Percentiles rank a stretch among this genome's conserved stretches.
Evolutionary conservation across 495 filamentous ascomycete genomes (phyloP).

Genomic region (Niebla homalea): DNA sequence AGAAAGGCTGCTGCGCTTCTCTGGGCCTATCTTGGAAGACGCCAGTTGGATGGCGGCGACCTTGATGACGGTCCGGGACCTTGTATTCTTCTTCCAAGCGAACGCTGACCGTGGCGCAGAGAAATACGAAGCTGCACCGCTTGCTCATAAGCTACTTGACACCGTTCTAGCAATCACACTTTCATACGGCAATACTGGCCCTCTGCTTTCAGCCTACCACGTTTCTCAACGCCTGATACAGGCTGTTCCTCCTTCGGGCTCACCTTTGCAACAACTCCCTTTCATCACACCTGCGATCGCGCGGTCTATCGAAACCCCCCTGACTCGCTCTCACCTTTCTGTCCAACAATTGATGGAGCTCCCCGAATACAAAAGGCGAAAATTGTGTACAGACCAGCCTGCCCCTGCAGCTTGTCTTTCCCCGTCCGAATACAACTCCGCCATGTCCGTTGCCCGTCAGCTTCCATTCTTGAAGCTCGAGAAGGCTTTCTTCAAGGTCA

Average conservation of each 20-base stretch:
- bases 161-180: constrained; percentile 79
- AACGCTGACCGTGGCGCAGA: constrained; percentile 22
- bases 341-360: constrained; percentile 81
- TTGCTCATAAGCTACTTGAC: constrained; percentile 69
- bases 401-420: constrained; percentile 43
- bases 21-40: constrained; percentile 86
- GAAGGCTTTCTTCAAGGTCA: constrained; percentile 96
- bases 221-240: constrained; percentile 78
- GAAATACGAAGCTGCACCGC: constrained; percentile 68
- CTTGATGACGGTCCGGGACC: constrained; percentile 56
- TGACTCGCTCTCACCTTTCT: constrained; percentile 56
- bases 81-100: not conserved
- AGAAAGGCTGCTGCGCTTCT: constrained; percentile 80
- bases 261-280: constrained; percentile 85
- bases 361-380: constrained; percentile 58
- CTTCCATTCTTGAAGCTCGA: constrained; percentile 74
- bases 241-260: constrained; percentile 67
- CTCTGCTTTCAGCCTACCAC: constrained; percentile 70
- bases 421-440: constrained; percentile 61
- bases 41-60: constrained; percentile 58
- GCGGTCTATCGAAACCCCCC: constrained; percentile 59
- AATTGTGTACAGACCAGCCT: constrained; percentile 49
- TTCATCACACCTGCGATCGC: constrained; percentile 68
- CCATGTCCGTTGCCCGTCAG: constrained; percentile 62
- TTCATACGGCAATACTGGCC: constrained; percentile 70